Base-by-base conservation (phyloP, 768 basidiomycete genomes). In the Trametes cingulata region DNA sequence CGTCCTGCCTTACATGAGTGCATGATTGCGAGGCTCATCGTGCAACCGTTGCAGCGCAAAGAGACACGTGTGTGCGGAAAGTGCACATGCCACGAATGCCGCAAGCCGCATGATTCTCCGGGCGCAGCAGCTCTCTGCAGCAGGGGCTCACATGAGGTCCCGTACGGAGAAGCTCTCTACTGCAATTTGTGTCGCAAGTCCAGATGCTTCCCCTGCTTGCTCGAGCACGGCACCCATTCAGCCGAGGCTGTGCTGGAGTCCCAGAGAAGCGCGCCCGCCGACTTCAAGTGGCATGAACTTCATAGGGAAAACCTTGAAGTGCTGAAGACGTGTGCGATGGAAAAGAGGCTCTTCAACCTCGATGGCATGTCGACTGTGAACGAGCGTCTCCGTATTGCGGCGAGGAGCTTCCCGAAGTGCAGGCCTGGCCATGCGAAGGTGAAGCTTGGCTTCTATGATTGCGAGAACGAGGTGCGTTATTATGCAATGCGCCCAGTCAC, bases 391-490 rank as follows among this genome's bases (percentile, higher is more conserved):
- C 73, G 74, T 6, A 68, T 81, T 43, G 72, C 80, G 20, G 84
- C 88, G 10, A 69, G 75, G 53, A 74, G 72, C 20, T 89, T 82
- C 63, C 65, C 62, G 9, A 71, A 72, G 36, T 85, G 84, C 67
- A 78, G 73, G 42, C 82, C 87, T 2, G 55, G 80, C 15, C 79
- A 80, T 61, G 41, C 63, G 9, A 64, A 71, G 8, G 71, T 71
- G 33, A 74, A 68, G 42, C 69, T 71, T 20, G 90, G 89, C 3
- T 90, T 84, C 82, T 91, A 91, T 64, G 89, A 91, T 19, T 19
- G 52, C 4, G 63, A 62, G 47, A 42, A 35, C 29, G 27, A 43
- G 35, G 58, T 52, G 8, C 2, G 54, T 60, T 10, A 33, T 33
- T 10, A 33, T 33, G 29, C 29, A 33, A 10, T 33, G 29, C 6